phyloP scores from a whole-genome alignment of 2,329 filamentous ascomycete species.

The Cladosporium sp. region DNA sequence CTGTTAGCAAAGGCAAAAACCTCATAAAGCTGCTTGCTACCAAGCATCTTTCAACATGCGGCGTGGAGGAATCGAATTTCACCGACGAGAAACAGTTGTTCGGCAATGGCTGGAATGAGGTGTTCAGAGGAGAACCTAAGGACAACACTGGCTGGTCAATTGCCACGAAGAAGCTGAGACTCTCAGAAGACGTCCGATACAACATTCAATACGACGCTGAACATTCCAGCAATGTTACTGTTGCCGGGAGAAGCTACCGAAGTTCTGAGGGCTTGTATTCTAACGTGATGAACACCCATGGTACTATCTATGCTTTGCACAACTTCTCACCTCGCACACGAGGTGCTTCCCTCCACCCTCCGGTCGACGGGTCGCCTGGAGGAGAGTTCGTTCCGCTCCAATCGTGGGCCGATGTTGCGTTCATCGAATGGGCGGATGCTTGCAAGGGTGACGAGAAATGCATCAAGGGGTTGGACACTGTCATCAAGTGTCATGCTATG shows the following conservation, averaged over 20 bases:
- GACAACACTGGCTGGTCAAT: background rate
- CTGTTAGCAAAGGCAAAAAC: conserved; percentile 1
- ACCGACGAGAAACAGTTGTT: background rate
- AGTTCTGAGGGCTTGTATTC: background rate
- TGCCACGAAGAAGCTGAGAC: background rate
- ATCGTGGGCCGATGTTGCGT: conserved; percentile 6
- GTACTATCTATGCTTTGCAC: conserved; percentile 3
- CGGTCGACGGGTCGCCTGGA: conserved; percentile 4
- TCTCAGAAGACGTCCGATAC: background rate
- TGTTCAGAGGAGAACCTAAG: background rate
- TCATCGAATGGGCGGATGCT: conserved; percentile 1
- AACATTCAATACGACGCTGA: conserved; percentile 2
- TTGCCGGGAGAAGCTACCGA: conserved; percentile 1
- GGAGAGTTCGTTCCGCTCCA: background rate
- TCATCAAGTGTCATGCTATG: conserved; percentile 3
- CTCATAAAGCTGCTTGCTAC: conserved; percentile 1
- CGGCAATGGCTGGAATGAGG: background rate
- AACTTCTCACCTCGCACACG: background rate
- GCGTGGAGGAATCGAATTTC: conserved; percentile 2
- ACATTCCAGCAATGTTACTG: conserved; percentile 2
- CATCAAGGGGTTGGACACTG: background rate
- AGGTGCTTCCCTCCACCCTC: background rate
- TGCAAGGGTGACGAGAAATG: conserved; percentile 5
- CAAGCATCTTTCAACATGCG: background rate
- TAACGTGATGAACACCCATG: conserved; percentile 1